A percentile compares a stretch with the other conserved stretches of the same genome.
Conservation (phyloP, 2,329 filamentous ascomycete genomes). For the Colletotrichum tanaceti region DNA sequence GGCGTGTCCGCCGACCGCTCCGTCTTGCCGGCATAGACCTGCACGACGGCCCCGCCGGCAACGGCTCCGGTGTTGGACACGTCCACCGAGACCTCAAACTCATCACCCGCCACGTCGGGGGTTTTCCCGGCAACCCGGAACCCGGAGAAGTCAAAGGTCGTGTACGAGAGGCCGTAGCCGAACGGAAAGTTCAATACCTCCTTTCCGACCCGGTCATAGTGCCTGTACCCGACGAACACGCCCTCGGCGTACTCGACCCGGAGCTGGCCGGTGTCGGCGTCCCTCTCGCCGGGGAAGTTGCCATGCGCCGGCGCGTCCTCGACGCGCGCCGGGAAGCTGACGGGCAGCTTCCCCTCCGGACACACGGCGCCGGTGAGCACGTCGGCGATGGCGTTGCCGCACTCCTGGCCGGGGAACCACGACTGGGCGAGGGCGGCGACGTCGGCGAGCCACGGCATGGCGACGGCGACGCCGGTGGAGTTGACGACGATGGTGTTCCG, state of each 20-base stretch:
- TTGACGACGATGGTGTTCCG: conserved; percentile 73
- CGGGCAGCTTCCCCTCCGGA: conserved; percentile 72
- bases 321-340: conserved; percentile 69
- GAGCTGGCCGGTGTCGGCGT: conserved; percentile 56
- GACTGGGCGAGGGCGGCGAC: conserved; percentile 72
- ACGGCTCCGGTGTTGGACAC: conserved; percentile 69
- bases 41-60: conserved; percentile 64
- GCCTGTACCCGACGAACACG: conserved; percentile 75
- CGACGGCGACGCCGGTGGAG: conserved; percentile 73
- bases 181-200: conserved; percentile 73
- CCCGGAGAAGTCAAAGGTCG: conserved; percentile 67
- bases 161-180: conserved; percentile 74
- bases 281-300: conserved; percentile 65
- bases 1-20: conserved; percentile 38
- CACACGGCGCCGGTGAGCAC: conserved; percentile 73
- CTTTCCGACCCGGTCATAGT: conserved; percentile 70
- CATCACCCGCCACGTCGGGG: conserved; percentile 54
- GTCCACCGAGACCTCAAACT: conserved; percentile 58
- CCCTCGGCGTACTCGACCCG: conserved; percentile 76
- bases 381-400: conserved; percentile 75
- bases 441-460: conserved; percentile 66
- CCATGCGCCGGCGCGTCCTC: conserved; percentile 74
- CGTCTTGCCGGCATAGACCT: conserved; percentile 59
- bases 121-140: conserved; percentile 48
- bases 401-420: conserved; percentile 79